A percentile compares a stretch with the other conserved stretches of the same genome.
Evolutionary conservation across 208 protist species (phyloP).

Genomic region (Trypanosoma theileri): DNA sequence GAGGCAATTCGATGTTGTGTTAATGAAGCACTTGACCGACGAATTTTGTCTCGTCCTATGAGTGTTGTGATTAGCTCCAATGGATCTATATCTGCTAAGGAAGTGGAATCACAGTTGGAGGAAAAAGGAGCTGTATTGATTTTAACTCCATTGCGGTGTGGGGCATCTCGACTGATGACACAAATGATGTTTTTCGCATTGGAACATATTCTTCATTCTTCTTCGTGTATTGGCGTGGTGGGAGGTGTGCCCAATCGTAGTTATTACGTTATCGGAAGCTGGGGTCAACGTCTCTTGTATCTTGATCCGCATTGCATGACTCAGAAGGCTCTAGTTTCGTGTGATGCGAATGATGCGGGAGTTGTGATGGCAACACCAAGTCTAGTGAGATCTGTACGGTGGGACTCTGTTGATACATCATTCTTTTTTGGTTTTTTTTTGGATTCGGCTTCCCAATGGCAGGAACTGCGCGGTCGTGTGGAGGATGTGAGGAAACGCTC

Average conservation of each 20-base stretch:
- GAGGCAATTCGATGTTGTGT: constrained; percentile 59
- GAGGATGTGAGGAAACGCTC: constrained; percentile 1
- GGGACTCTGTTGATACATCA: constrained; percentile 61
- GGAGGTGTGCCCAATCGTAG: constrained; percentile 62
- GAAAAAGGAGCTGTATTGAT: constrained; percentile 54
- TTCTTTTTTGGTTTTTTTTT: constrained; percentile 71
- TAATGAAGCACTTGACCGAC: constrained; percentile 33
- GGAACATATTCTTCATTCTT: constrained; percentile 51
- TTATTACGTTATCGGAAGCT: constrained; percentile 78
- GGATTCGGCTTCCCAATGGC: constrained; percentile 36
- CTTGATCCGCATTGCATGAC: constrained; percentile 72
- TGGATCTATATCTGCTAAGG: constrained; percentile 44
- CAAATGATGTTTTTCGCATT: constrained; percentile 63
- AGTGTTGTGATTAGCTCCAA: constrained; percentile 43
- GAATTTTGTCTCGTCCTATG: constrained; percentile 31
- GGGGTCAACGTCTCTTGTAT: constrained; percentile 59
- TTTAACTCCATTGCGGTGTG: constrained; percentile 55
- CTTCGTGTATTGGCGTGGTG: constrained; percentile 62
- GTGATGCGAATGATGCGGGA: constrained; percentile 6
- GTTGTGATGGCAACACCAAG: constrained; percentile 36
- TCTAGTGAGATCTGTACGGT: constrained; percentile 55
- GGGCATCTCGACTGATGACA: constrained; percentile 34
- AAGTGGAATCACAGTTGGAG: constrained; percentile 33
- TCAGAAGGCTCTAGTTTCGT: constrained; percentile 40
- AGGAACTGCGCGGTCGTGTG: constrained; percentile 33